Base-by-base conservation (phyloP, 139 green algal species). In the Chlorella sorokiniana region DNA sequence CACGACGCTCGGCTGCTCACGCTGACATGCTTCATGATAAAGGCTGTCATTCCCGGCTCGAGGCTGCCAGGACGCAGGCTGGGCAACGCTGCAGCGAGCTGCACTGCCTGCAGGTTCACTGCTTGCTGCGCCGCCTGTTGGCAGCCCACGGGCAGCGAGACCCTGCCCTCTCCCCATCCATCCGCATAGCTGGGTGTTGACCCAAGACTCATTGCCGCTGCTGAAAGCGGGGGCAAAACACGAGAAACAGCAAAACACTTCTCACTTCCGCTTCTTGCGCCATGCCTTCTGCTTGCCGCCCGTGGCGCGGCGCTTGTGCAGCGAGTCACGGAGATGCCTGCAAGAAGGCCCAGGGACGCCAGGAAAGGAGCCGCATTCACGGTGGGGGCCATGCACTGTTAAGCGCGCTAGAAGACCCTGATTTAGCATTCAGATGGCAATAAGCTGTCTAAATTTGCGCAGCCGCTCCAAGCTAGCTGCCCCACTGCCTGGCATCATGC, bases 261-360 rank as follows among this genome's bases (percentile, higher is more conserved):
- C 95, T 91, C 83, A 99, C 97, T 99, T 99, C 84, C 96, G 95
- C 94, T 98, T 98, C 93, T 99, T 99, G 85, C 94, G 92, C 95
- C 95, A 99, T 84, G 89, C 84, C 89, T 97, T 96, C 92, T 98
- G 97, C 88, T 97, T 95, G 71, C 96, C 96, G 86, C 96, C 96
- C 27, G 96, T 99, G 45, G 89, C 84, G 48, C 97, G 92, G 79
- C 96, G 91, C 94, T 99, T 99, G 88, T 99, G 96, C 38, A 98
- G 88, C 48, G 93, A 98, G 79, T 98, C 96, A 86, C 96, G 96
- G 94, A 97, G 90, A 99, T 99, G 94, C 96, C 96, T 98, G 89
- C 61, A 82, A 25, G 29, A 52, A n/a, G n/a, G n/a, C n/a, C n/a
- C n/a, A n/a, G n/a, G n/a, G n/a, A n/a, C n/a, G n/a, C n/a, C n/a